Conservation (phyloP, 139 green algal species). For the Diplosphaera chodatii region DNA sequence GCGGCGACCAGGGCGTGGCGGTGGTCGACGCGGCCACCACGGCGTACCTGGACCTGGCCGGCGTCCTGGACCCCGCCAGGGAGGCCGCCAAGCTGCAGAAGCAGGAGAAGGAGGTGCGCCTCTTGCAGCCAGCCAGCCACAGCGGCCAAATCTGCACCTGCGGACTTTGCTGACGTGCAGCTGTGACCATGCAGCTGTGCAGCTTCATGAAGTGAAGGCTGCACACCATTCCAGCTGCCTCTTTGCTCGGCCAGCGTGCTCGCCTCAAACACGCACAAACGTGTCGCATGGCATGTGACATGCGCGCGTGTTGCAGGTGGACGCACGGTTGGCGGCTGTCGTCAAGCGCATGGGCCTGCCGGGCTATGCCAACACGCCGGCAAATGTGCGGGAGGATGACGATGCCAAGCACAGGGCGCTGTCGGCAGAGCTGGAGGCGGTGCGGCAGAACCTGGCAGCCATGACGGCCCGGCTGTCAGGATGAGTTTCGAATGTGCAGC, state of each 20-base stretch:
- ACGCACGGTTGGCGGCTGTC: slow-evolving; percentile 31
- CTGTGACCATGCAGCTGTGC: too few relatives aligned
- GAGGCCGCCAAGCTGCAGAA: slow-evolving; percentile 89
- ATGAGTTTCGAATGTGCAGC: too few relatives aligned
- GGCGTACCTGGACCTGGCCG: slow-evolving; percentile 54
- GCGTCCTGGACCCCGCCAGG: slow-evolving; percentile 81
- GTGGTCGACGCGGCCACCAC: slow-evolving; percentile 78
- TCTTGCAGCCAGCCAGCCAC: too few relatives aligned
- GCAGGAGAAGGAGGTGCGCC: slow-evolving; percentile 52
- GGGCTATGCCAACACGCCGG: slow-evolving; percentile 70
- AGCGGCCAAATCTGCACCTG: too few relatives aligned
- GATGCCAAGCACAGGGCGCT: slow-evolving; percentile 38
- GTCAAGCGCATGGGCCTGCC: slow-evolving; percentile 44
- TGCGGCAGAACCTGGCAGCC: slow-evolving; percentile 29
- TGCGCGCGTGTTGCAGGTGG: not conserved
- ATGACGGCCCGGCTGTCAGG: slow-evolving; percentile 15
- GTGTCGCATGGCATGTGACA: too few relatives aligned
- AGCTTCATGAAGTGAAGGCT: too few relatives aligned
- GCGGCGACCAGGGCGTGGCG: slow-evolving; percentile 66
- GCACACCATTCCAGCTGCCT: too few relatives aligned
- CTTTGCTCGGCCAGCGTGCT: too few relatives aligned
- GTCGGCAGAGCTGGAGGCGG: slow-evolving; percentile 48
- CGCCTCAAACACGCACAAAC: too few relatives aligned
- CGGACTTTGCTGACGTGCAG: too few relatives aligned
- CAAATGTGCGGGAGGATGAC: slow-evolving; percentile 49